These are phyloP conservation scores for Noccaea caerulescens DNA, from an alignment of 345 rosid species.

Conservation along the genomic window DNA sequence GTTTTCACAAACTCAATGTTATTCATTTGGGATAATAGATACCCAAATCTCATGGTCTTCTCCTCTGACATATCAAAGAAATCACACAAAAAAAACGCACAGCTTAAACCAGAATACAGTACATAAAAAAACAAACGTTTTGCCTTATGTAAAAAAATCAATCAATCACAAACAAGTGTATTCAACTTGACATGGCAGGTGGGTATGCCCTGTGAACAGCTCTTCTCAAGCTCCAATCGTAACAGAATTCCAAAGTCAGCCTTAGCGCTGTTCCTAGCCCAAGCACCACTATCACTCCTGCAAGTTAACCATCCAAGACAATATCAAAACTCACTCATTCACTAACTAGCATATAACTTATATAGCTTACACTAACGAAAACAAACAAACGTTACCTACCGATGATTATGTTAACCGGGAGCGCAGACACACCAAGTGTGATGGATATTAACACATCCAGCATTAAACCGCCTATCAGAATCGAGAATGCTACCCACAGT, in stretches of 20 bases:
- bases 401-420: slow-evolving; percentile 90
- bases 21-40: no score
- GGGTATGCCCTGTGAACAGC: slow-evolving; percentile 72
- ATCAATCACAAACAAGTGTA: background rate
- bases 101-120: no score
- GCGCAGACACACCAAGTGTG: slow-evolving; percentile 82
- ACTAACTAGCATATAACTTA: background rate
- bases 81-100: no score
- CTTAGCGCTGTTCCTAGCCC: slow-evolving; percentile 90
- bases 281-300: slow-evolving; percentile 92
- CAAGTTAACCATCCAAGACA: background rate
- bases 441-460: slow-evolving; percentile 86
- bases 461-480: slow-evolving; percentile 79
- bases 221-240: slow-evolving; percentile 83
- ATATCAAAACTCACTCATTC: slow-evolving; percentile 8
- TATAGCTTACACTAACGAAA: background rate
- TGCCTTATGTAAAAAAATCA: no score
- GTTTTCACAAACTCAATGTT: no score
- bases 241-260: slow-evolving; percentile 79
- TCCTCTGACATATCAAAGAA: no score
- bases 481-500: slow-evolving; percentile 92
- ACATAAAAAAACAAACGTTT: no score
- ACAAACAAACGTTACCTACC: slow-evolving; percentile 46
- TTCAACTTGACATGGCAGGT: slow-evolving; percentile 57
- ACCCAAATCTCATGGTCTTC: no score